Evolutionary conservation across 441 rosid genomes (phyloP).

Genomic region (Corymbia citriodora): DNA sequence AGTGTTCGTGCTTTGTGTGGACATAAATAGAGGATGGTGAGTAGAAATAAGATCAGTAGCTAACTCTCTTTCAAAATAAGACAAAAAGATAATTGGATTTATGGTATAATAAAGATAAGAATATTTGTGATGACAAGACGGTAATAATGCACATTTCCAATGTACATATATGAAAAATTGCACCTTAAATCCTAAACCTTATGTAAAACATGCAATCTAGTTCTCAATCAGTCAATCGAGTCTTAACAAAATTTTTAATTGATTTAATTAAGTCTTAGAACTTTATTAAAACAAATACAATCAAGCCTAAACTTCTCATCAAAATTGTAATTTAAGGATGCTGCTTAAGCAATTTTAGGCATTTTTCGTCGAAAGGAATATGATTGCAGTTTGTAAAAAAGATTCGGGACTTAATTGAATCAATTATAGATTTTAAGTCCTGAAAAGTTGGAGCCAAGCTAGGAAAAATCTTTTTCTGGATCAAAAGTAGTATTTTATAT

Average conservation of each 20-base stretch:
- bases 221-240: neutral
- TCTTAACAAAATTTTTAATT: neutral
- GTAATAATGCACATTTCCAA: neutral
- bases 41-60: too few relatives aligned
- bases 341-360: neutral
- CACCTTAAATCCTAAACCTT: neutral
- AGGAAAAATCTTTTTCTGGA: neutral
- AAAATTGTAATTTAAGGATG: neutral
- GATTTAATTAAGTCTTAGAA: neutral
- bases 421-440: neutral
- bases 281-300: accelerated
- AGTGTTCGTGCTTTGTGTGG: too few relatives aligned
- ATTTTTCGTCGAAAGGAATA: neutral
- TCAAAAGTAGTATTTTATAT: neutral
- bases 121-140: neutral
- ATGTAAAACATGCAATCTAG: too few relatives aligned
- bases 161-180: neutral
- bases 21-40: too few relatives aligned
- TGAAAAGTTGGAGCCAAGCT: neutral
- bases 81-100: neutral
- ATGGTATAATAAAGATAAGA: neutral
- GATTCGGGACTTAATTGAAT: neutral
- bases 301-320: neutral
- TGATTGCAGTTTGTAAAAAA: accelerated
- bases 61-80: neutral